Conservation (phyloP, 2,329 filamentous ascomycete species). For the Neonectria magnoliae region DNA sequence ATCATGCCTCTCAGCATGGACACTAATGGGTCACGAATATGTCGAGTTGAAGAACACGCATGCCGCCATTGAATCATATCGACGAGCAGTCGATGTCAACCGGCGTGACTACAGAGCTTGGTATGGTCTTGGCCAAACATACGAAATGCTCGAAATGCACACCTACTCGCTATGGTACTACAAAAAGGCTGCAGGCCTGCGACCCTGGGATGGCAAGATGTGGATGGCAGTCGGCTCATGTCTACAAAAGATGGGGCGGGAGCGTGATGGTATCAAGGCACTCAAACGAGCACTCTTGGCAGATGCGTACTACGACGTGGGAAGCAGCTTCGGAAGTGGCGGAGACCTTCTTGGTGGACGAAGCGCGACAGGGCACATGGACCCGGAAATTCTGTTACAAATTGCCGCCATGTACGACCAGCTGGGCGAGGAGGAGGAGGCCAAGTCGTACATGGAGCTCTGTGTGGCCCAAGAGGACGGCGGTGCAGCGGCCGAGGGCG, state of each 20-base stretch:
- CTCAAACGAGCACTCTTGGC: conserved; percentile 91
- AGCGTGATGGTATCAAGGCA: conserved; percentile 92
- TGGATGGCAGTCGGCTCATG: conserved; percentile 97
- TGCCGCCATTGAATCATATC: conserved; percentile 95
- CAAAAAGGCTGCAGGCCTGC: conserved; percentile 89
- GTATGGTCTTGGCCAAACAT: conserved; percentile 97
- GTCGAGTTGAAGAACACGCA: conserved; percentile 99
- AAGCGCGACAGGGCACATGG: conserved; percentile 70
- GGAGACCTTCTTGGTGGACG: conserved; percentile 59
- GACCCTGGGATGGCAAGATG: conserved; percentile 98
- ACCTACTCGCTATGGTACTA: conserved; percentile 98
- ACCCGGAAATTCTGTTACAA: conserved; percentile 89
- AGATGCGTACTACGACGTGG: conserved; percentile 82
- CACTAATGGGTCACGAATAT: conserved; percentile 98
- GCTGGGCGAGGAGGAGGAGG: conserved; percentile 79
- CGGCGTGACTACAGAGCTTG: conserved; percentile 96
- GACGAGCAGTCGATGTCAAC: conserved; percentile 94
- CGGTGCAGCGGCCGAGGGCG: conserved; percentile 54
- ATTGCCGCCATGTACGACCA: conserved; percentile 91
- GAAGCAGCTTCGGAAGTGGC: conserved; percentile 63
- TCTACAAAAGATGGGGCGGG: conserved; percentile 86
- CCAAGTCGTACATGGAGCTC: conserved; percentile 94
- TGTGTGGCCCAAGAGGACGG: conserved; percentile 93
- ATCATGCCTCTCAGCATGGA: conserved; percentile 94
- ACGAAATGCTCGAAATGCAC: conserved; percentile 98